These are phyloP conservation scores for Colletotrichum incanum DNA, from an alignment of 2,329 filamentous ascomycete species.

Conservation along the genomic window DNA sequence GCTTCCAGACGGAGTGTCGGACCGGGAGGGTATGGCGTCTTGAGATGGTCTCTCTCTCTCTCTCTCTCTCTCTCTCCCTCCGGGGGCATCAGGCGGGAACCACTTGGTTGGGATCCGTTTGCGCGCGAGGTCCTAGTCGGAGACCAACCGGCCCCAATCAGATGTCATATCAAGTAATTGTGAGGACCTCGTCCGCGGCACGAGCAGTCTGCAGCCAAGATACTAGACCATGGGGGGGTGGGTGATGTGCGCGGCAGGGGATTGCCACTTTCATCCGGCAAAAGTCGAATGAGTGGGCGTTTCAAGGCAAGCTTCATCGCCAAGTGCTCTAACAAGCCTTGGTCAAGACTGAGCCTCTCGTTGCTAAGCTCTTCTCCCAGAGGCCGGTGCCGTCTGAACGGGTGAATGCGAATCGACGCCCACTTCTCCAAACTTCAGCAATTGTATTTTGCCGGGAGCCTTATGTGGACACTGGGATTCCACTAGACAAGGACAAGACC, in stretches of 20 bases:
- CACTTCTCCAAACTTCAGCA: slow-evolving; percentile 17
- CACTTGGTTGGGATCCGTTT: slow-evolving; percentile 38
- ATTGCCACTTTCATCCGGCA: slow-evolving; percentile 35
- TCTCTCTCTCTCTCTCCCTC: slow-evolving; percentile 5
- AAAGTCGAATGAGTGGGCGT: slow-evolving; percentile 34
- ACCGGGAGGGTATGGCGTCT: slow-evolving; percentile 23
- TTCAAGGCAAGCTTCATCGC: slow-evolving; percentile 39
- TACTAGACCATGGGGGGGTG: slow-evolving; percentile 17
- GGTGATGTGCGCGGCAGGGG: slow-evolving; percentile 24
- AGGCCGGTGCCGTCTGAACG: slow-evolving; percentile 28
- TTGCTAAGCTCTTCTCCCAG: slow-evolving; percentile 21
- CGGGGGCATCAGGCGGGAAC: slow-evolving; percentile 24
- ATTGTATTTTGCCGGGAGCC: slow-evolving; percentile 38
- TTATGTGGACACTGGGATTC: slow-evolving; percentile 23
- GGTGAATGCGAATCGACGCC: slow-evolving; percentile 25
- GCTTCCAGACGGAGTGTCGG: slow-evolving; percentile 17
- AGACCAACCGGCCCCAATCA: slow-evolving; percentile 29
- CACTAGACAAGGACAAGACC: slow-evolving; percentile 39
- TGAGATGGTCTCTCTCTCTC: slow-evolving; percentile 12
- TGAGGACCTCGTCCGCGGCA: slow-evolving; percentile 18
- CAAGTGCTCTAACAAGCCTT: slow-evolving; percentile 21
- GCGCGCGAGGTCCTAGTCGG: slow-evolving; percentile 23
- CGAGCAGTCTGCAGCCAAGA: slow-evolving; percentile 31
- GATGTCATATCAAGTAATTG: slow-evolving; percentile 19
- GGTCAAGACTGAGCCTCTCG: slow-evolving; percentile 17